Conservation (phyloP, 352 stramenopile genomes). For the Globisporangium parvum region DNA sequence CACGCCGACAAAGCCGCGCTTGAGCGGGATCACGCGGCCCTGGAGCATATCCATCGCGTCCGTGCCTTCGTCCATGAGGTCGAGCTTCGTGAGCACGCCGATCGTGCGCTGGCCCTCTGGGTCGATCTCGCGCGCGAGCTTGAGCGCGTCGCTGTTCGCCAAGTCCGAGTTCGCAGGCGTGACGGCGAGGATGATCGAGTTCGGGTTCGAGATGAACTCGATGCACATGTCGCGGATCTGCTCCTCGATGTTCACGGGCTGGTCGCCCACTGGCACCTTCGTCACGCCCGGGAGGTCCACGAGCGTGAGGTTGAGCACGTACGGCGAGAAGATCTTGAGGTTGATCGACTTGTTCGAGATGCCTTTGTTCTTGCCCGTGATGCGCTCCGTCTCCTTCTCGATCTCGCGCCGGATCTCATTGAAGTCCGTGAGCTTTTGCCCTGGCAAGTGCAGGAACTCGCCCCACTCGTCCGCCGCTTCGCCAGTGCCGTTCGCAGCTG, state of each 20-base stretch:
- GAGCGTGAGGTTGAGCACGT: conserved; percentile 98
- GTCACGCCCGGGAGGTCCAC: conserved; percentile 99
- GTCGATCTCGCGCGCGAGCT: conserved; percentile 94
- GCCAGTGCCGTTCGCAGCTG: conserved; percentile 14
- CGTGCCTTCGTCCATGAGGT: conserved; percentile 99
- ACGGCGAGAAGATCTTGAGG: conserved; percentile 97
- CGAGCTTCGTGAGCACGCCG: conserved; percentile 99
- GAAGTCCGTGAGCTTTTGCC: conserved; percentile 96
- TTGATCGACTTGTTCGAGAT: conserved; percentile 98
- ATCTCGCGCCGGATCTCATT: conserved; percentile 97
- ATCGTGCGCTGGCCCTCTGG: conserved; percentile 95
- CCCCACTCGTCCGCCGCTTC: conserved; percentile 90
- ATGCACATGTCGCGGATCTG: conserved; percentile 99
- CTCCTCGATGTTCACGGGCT: conserved; percentile 99
- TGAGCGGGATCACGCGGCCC: conserved; percentile 95
- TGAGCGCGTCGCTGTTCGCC: conserved; percentile 98
- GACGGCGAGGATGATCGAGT: conserved; percentile 99
- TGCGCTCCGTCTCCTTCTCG: conserved; percentile 95
- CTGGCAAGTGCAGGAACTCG: conserved; percentile 97
- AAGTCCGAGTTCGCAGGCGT: conserved; percentile 98
- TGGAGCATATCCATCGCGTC: conserved; percentile 96
- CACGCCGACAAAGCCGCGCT: conserved; percentile 97
- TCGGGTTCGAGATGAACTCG: conserved; percentile 98
- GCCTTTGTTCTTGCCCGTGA: conserved; percentile 95
- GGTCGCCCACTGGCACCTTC: conserved; percentile 97